A percentile compares a stretch with the other conserved stretches of the same genome.
Evolutionary conservation across 176 grass and related monocot species (phyloP).

Genomic region (Hordeum vulgare): MorexV3_pseudomolecules_assembly NC_058520.1:602489910-602490409

Average conservation of each 20-base stretch:
- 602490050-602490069: conserved; percentile 12
- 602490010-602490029: background rate
- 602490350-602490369: background rate
- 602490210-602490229: conserved; percentile 44
- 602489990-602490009: background rate
- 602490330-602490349: background rate
- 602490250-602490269: background rate
- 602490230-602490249: conserved; percentile 61
- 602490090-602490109: conserved; percentile 96
- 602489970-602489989: conserved; percentile 37
- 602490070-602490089: conserved; percentile 83
- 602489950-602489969: conserved; percentile 97
- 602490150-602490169: conserved; percentile 81
- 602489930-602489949: conserved; percentile 79
- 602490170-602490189: conserved; percentile 52
- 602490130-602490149: conserved; percentile 64
- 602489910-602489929: conserved; percentile 83
- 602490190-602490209: conserved; percentile 73
- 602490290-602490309: background rate
- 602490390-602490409: background rate
- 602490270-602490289: background rate
- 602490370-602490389: no score
- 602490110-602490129: conserved; percentile 85
- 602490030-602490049: background rate
- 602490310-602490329: background rate